These are phyloP conservation scores for Apocynum venetum DNA, from an alignment of 257 asterid species.

Conservation along the genomic window DNA sequence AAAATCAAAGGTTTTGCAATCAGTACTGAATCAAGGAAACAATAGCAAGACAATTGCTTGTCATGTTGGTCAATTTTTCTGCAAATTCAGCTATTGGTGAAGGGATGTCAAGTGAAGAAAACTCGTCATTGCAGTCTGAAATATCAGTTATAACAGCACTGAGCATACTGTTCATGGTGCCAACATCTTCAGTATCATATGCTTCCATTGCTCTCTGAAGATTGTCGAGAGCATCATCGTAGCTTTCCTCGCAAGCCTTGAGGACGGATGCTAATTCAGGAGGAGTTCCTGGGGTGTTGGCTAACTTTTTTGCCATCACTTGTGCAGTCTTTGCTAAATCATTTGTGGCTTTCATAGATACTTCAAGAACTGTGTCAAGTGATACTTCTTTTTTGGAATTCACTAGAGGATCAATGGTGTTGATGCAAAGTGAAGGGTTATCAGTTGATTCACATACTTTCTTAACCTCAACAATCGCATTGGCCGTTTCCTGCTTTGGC, in stretches of 20 bases:
- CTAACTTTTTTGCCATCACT: conserved; percentile 5
- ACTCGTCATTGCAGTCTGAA: conserved; percentile 43
- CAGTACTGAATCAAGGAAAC: conserved; percentile 11
- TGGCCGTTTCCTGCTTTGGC: neutral
- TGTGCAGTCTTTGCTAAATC: conserved; percentile 20
- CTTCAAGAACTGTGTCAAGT: conserved; percentile 12
- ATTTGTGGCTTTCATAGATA: conserved; percentile 8
- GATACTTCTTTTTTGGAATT: neutral
- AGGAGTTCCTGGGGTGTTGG: conserved; percentile 17
- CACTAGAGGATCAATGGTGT: conserved; percentile 18
- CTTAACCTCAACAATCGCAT: conserved; percentile 1
- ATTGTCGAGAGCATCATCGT: conserved; percentile 19
- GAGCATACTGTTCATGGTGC: conserved; percentile 48
- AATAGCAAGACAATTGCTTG: conserved; percentile 49
- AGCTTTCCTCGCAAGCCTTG: conserved; percentile 5
- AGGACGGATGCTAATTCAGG: conserved; percentile 8
- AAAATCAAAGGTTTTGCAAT: neutral
- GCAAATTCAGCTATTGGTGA: conserved; percentile 22
- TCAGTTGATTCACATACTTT: conserved; percentile 33
- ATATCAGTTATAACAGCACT: conserved; percentile 44
- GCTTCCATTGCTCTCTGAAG: conserved; percentile 33
- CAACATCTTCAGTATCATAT: conserved; percentile 24
- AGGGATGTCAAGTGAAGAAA: conserved; percentile 7
- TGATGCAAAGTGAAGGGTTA: conserved; percentile 30
- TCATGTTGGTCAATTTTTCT: conserved; percentile 40